These are phyloP conservation scores for Obba rivulosa DNA, from an alignment of 768 basidiomycete genomes.

Conservation along the genomic window DNA sequence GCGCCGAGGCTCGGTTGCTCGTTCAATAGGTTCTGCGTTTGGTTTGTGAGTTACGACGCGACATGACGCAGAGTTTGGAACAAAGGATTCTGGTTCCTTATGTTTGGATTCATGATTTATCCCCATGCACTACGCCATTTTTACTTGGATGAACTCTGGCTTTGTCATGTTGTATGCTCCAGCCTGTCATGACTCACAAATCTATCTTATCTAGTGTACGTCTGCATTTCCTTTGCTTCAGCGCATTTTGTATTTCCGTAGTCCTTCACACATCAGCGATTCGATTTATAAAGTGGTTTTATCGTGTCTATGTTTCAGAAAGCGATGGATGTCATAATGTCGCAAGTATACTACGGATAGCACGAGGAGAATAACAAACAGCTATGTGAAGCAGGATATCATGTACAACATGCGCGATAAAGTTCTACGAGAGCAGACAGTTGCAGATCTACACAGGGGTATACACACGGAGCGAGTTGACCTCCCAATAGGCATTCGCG, in stretches of 20 bases:
- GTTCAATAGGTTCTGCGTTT: conserved; percentile 21
- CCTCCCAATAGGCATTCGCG: conserved; percentile 62
- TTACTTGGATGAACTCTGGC: background rate
- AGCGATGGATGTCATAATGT: too few species aligned
- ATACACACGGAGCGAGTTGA: conserved; percentile 58
- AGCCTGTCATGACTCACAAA: background rate
- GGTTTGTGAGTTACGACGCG: conserved; percentile 12
- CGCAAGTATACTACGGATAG: too few species aligned
- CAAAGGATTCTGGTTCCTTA: background rate
- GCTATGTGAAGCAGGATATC: too few species aligned
- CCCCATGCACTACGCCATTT: background rate
- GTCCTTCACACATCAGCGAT: background rate
- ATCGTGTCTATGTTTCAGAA: too few species aligned
- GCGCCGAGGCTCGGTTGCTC: conserved; percentile 16
- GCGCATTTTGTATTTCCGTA: background rate
- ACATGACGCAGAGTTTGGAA: background rate
- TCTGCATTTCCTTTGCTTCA: background rate
- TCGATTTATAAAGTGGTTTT: too few species aligned
- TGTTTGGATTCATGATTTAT: background rate
- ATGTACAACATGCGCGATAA: too few species aligned
- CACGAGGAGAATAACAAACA: too few species aligned
- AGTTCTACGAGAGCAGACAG: background rate
- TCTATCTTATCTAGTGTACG: background rate
- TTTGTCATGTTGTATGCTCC: background rate
- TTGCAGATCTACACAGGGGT: conserved; percentile 12